Percentiles rank a stretch among this genome's conserved stretches.
These are phyloP conservation scores for Hydrangea macrophylla DNA, from an alignment of 148 eudicot species.

Conservation along the genomic window DNA sequence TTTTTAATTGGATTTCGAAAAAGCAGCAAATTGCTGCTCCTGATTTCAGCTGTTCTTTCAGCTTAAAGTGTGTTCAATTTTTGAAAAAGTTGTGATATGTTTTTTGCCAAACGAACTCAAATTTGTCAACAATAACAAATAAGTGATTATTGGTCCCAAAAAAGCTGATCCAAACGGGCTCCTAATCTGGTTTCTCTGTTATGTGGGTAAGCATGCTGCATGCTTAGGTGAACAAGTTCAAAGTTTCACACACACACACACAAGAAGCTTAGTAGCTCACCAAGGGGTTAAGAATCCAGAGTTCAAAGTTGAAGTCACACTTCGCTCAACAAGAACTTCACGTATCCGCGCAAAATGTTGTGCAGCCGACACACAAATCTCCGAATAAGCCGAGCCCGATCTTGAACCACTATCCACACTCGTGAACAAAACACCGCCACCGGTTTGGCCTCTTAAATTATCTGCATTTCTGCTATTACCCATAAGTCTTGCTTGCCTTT, in stretches of 20 bases:
- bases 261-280: conserved; percentile 32
- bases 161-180: too few species aligned
- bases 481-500: conserved; percentile 64
- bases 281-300: conserved; percentile 95
- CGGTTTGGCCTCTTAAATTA: conserved; percentile 41
- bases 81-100: too few species aligned
- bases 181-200: neutral
- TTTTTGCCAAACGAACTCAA: too few species aligned
- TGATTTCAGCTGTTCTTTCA: too few species aligned
- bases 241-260: neutral
- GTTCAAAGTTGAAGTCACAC: conserved; percentile 81
- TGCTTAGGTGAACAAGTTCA: neutral
- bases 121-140: too few species aligned
- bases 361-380: conserved; percentile 83
- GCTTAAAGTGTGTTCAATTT: too few species aligned
- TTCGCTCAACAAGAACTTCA: conserved; percentile 84
- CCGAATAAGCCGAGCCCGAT: conserved; percentile 75
- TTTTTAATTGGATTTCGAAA: too few species aligned
- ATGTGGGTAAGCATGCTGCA: neutral
- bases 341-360: conserved; percentile 96
- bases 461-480: conserved; percentile 44
- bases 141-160: too few species aligned
- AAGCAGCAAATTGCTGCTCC: too few species aligned
- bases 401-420: conserved; percentile 43
- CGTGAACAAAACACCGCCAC: conserved; percentile 41